Evolutionary conservation across 306 rosid species (phyloP).

Genomic region (Purshia tridentata): DNA sequence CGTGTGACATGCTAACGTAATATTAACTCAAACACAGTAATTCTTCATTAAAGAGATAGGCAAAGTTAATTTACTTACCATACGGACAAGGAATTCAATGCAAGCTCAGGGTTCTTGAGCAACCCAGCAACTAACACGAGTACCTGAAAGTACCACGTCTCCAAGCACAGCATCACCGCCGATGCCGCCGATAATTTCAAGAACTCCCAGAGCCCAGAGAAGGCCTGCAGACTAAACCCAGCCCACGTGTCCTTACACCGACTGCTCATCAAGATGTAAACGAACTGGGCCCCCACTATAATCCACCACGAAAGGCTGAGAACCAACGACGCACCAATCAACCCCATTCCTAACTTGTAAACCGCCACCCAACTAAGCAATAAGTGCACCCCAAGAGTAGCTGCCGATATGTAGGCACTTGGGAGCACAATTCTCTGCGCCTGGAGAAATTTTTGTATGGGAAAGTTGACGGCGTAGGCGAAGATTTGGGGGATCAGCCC

Average conservation of each 20-base stretch:
- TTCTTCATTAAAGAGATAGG: too few relatives aligned
- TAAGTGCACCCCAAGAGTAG: conserved; percentile 44
- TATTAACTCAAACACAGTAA: too few relatives aligned
- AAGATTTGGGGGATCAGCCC: conserved; percentile 77
- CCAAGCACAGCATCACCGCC: conserved; percentile 82
- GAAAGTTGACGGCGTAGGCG: conserved; percentile 74
- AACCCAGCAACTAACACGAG: conserved; percentile 64
- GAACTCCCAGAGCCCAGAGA: conserved; percentile 48
- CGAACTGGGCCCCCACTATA: conserved; percentile 54
- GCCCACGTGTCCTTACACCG: conserved; percentile 52
- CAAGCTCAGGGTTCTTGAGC: conserved; percentile 57
- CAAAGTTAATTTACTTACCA: conserved; percentile 39
- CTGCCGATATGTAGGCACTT: conserved; percentile 54
- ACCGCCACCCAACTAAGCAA: conserved; percentile 53
- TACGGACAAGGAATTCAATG: conserved; percentile 57
- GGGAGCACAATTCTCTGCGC: conserved; percentile 71
- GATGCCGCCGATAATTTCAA: conserved; percentile 55
- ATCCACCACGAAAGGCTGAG: conserved; percentile 83
- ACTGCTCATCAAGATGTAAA: conserved; percentile 29
- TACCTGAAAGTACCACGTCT: conserved; percentile 69
- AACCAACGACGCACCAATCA: conserved; percentile 53
- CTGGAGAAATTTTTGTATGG: conserved; percentile 76
- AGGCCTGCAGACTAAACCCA: conserved; percentile 50
- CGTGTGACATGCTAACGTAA: too few relatives aligned
- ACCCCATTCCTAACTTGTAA: conserved; percentile 46